These are phyloP conservation scores for Martiniozyma abietophila DNA, from an alignment of 805 yeast genomes.

Conservation along the genomic window DNA sequence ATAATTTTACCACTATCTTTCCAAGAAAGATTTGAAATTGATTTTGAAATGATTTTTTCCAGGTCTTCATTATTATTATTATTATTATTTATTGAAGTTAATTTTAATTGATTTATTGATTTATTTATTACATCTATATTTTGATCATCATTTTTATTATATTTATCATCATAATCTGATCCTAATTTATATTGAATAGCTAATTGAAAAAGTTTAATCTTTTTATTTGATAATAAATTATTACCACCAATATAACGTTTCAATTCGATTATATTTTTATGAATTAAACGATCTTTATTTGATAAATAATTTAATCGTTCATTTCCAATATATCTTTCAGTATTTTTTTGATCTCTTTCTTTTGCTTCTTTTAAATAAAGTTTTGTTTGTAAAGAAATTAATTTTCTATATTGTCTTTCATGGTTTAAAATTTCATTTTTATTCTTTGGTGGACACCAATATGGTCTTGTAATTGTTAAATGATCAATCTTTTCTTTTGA, in stretches of 20 bases:
- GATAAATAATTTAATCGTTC: conserved; percentile 26
- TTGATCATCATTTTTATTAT: too few species aligned
- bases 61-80: too few species aligned
- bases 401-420: conserved; percentile 40
- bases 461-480: conserved; percentile 56
- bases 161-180: too few species aligned
- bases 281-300: conserved; percentile 19
- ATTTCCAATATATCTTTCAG: conserved; percentile 25
- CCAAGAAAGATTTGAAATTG: too few species aligned
- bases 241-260: conserved; percentile 28
- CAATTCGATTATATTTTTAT: conserved; percentile 24
- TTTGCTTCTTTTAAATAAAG: conserved; percentile 24
- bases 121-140: too few species aligned
- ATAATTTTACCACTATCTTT: too few species aligned
- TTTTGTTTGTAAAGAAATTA: conserved; percentile 27
- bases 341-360: conserved; percentile 26
- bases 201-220: conserved; percentile 17
- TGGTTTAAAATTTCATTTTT: conserved; percentile 43
- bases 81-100: too few species aligned
- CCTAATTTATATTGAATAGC: conserved; percentile 10
- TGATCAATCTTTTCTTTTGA: conserved; percentile 50
- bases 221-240: conserved; percentile 14
- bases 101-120: too few species aligned
- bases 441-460: conserved; percentile 62
- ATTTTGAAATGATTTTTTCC: too few species aligned